Conservation (phyloP, 202 grass and related monocot genomes). For the Schoenoplectus tabernaemontani region DNA sequence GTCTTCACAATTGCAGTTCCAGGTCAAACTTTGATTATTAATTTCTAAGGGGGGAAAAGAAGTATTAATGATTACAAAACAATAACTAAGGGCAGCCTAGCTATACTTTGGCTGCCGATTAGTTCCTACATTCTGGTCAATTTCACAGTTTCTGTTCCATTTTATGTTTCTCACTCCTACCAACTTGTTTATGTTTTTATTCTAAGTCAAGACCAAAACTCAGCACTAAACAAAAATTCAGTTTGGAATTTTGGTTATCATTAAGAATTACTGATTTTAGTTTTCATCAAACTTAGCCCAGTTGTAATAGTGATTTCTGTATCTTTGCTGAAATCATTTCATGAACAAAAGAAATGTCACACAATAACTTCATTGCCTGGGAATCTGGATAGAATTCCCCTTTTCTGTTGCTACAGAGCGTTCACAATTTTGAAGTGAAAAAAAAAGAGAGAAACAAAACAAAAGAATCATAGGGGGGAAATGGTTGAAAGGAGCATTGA, state of each 20-base stretch:
- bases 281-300: no score
- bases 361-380: no score
- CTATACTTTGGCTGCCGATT: conserved; percentile 1
- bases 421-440: no score
- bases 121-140: neutral
- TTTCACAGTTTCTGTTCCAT: no score
- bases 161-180: neutral
- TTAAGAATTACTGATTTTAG: neutral
- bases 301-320: neutral
- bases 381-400: no score
- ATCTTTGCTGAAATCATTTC: neutral
- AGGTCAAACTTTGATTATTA: conserved; percentile 7
- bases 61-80: neutral
- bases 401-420: no score
- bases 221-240: neutral
- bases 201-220: neutral
- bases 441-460: neutral
- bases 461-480: neutral
- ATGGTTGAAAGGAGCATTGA: neutral
- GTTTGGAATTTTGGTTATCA: neutral
- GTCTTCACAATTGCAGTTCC: neutral
- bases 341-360: neutral
- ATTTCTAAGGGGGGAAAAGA: no score
- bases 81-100: neutral
- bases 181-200: neutral